These are phyloP conservation scores for Jatropha podagrica DNA, from an alignment of 441 rosid species.

Conservation along the genomic window DNA sequence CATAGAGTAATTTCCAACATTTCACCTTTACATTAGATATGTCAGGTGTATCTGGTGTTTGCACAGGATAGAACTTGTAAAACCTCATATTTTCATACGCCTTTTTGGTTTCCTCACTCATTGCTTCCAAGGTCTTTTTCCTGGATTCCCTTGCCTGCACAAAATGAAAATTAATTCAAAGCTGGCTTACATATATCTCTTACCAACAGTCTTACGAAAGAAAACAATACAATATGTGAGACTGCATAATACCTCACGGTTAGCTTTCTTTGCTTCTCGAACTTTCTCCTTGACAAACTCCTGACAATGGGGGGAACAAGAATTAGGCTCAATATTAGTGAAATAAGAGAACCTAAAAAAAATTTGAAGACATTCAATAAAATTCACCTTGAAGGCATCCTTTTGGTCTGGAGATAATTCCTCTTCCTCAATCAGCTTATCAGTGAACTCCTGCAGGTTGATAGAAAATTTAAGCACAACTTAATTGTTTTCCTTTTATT, in stretches of 20 bases:
- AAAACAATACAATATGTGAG: background rate
- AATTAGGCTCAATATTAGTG: slow-evolving; percentile 8
- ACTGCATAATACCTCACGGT: slow-evolving; percentile 56
- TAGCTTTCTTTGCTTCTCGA: slow-evolving; percentile 83
- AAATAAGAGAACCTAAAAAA: background rate
- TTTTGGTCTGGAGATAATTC: slow-evolving; percentile 70
- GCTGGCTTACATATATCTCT: background rate
- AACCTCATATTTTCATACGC: slow-evolving; percentile 67
- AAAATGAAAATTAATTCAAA: slow-evolving; percentile 17
- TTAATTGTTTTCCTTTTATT: background rate
- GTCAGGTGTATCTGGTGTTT: slow-evolving; percentile 71
- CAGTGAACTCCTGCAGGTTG: slow-evolving; percentile 60
- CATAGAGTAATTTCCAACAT: background rate
- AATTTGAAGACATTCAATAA: slow-evolving; percentile 10
- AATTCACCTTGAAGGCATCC: slow-evolving; percentile 73
- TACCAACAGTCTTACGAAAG: slow-evolving; percentile 3
- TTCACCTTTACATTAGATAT: slow-evolving; percentile 62
- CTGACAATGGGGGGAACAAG: slow-evolving; percentile 33
- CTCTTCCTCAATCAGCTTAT: slow-evolving; percentile 61
- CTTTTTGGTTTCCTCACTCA: slow-evolving; percentile 64
- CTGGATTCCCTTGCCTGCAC: slow-evolving; percentile 74
- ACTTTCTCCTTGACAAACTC: slow-evolving; percentile 79
- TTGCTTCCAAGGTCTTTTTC: slow-evolving; percentile 54
- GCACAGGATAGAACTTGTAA: slow-evolving; percentile 85
- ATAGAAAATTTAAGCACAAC: slow-evolving; percentile 21